Percentiles rank a stretch among this genome's conserved stretches.
phyloP scores from a whole-genome alignment of 345 rosid species.

The Gossypioides kirkii region DNA sequence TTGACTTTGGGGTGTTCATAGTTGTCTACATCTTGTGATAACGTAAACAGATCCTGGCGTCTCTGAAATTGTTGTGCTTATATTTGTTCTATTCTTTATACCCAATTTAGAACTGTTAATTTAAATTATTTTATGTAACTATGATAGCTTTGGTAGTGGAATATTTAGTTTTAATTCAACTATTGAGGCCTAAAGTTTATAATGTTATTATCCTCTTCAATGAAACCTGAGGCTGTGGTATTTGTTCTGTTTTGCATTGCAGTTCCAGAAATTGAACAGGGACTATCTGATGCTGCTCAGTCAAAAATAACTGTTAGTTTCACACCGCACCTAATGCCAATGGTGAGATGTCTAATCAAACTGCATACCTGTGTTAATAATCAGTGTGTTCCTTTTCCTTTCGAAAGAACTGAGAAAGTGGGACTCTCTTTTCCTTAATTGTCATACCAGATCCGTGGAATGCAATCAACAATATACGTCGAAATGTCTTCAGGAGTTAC shows the following conservation, averaged over 20 bases:
- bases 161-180: background rate
- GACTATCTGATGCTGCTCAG: constrained; percentile 63
- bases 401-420: background rate
- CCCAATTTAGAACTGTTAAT: background rate
- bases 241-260: constrained; percentile 27
- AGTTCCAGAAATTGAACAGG: constrained; percentile 99
- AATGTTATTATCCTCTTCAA: background rate
- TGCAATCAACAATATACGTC: constrained; percentile 90
- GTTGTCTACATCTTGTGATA: background rate
- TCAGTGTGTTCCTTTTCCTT: constrained; percentile 10
- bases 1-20: background rate
- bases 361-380: background rate
- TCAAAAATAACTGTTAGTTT: constrained; percentile 85
- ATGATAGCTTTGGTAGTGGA: background rate
- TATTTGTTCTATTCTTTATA: background rate
- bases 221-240: constrained; percentile 1
- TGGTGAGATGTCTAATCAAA: constrained; percentile 43
- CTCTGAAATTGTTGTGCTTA: background rate
- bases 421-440: constrained; percentile 11
- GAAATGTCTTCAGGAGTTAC: constrained; percentile 72
- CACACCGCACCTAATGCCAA: constrained; percentile 98
- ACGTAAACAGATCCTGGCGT: background rate
- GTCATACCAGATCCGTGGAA: constrained; percentile 70
- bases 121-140: background rate
- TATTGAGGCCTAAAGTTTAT: background rate